phyloP scores from a whole-genome alignment of 2,329 filamentous ascomycete genomes.

The Pyricularia sp. region DNA sequence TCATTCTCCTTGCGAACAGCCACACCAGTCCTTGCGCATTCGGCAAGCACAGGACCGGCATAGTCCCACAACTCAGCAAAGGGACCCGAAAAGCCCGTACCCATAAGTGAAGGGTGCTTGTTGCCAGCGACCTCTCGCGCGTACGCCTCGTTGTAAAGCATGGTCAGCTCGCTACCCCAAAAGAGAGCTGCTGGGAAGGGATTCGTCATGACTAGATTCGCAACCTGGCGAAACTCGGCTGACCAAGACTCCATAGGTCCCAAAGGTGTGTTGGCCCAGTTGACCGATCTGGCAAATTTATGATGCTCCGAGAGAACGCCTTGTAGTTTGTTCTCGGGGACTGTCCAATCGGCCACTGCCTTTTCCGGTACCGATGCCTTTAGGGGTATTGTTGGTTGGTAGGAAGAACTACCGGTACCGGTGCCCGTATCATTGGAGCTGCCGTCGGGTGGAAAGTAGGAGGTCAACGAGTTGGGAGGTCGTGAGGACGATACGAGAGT shows the following conservation, averaged over 20 bases:
- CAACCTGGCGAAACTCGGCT: constrained; percentile 30
- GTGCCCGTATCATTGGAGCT: constrained; percentile 19
- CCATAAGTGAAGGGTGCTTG: constrained; percentile 53
- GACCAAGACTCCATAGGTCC: constrained; percentile 34
- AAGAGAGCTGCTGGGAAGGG: constrained; percentile 43
- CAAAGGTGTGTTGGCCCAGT: constrained; percentile 33
- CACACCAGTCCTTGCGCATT: constrained; percentile 24
- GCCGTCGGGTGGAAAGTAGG: constrained; percentile 6
- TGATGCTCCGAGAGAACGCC: constrained; percentile 21
- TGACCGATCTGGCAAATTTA: constrained; percentile 20
- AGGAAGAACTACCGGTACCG: not conserved
- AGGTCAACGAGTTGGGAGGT: not conserved
- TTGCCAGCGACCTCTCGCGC: constrained; percentile 47
- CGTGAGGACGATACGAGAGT: not conserved
- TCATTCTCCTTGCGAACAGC: constrained; percentile 24
- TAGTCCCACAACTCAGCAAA: constrained; percentile 40
- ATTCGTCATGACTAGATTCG: constrained; percentile 27
- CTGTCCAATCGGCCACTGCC: constrained; percentile 25
- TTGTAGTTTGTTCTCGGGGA: constrained; percentile 12
- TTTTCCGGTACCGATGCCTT: constrained; percentile 21
- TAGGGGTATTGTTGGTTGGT: not conserved
- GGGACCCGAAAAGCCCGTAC: constrained; percentile 44
- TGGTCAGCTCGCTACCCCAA: constrained; percentile 52
- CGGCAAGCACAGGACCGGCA: constrained; percentile 21
- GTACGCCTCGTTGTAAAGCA: constrained; percentile 55